phyloP scores from a whole-genome alignment of 2,329 filamentous ascomycete genomes.

The Remersonia thermophila region DNA sequence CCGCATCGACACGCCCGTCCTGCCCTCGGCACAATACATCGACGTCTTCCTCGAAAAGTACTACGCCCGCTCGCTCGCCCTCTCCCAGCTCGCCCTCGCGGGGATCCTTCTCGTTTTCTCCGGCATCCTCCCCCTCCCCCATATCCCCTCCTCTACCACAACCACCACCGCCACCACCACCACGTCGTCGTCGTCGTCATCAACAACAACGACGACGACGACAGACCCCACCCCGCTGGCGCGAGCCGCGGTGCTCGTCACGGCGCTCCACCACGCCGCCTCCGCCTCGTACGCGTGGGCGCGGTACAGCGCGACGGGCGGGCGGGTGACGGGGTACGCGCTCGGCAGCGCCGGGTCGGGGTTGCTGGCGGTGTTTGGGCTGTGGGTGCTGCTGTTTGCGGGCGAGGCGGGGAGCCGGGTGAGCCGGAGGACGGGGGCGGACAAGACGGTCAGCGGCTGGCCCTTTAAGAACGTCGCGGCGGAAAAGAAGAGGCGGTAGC shows the following conservation, averaged over 20 bases:
- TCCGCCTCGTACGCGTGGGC: conserved; percentile 57
- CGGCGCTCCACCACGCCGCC: conserved; percentile 51
- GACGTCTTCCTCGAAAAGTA: conserved; percentile 52
- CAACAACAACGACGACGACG: too few species aligned
- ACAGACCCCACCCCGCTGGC: conserved; percentile 48
- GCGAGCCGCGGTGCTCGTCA: conserved; percentile 52
- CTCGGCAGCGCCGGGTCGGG: conserved; percentile 47
- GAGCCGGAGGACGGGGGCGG: conserved; percentile 27
- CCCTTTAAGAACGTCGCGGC: conserved; percentile 27
- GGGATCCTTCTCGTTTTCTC: conserved; percentile 55
- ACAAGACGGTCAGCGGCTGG: conserved; percentile 30
- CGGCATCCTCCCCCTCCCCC: conserved; percentile 50
- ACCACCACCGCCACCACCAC: too few species aligned
- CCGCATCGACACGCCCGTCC: conserved; percentile 1
- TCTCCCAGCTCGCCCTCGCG: conserved; percentile 53
- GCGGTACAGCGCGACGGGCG: conserved; percentile 43
- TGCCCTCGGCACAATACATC: background rate
- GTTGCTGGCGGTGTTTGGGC: conserved; percentile 45
- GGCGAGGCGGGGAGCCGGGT: conserved; percentile 22
- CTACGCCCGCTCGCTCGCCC: conserved; percentile 58
- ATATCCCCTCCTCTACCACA: background rate
- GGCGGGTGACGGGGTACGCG: conserved; percentile 40
- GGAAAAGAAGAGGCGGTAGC: conserved; percentile 17
- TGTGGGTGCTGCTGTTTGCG: conserved; percentile 45
- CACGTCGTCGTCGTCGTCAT: conserved; percentile 3